phyloP scores from a whole-genome alignment of 2,329 filamentous ascomycete genomes.

The Trichophaea hybrida region DNA sequence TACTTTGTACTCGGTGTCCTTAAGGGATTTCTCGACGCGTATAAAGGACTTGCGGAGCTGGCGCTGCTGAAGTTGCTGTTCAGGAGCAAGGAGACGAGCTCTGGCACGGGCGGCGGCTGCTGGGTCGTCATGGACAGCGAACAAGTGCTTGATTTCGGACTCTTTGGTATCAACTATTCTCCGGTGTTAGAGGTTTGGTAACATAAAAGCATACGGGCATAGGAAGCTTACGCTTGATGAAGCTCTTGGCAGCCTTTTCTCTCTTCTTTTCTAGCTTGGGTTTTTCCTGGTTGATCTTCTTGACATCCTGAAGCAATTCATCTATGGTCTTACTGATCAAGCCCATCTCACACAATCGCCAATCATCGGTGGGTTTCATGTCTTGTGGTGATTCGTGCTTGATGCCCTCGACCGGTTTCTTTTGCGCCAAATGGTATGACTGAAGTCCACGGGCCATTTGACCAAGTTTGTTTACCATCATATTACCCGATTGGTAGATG shows the following conservation, averaged over 20 bases:
- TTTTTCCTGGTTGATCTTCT: constrained; percentile 54
- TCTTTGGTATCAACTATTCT: constrained; percentile 52
- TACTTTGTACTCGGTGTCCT: constrained; percentile 65
- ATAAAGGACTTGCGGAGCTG: constrained; percentile 66
- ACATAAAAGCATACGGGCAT: constrained; percentile 38
- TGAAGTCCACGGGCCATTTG: constrained; percentile 55
- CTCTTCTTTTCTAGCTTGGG: constrained; percentile 52
- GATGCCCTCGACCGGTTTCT: constrained; percentile 38
- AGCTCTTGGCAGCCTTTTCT: constrained; percentile 50
- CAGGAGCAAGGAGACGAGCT: constrained; percentile 63
- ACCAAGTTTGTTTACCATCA: constrained; percentile 86
- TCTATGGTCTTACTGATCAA: constrained; percentile 52
- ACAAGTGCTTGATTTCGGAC: constrained; percentile 62
- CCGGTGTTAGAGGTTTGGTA: background rate
- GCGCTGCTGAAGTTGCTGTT: constrained; percentile 70
- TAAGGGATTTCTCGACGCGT: constrained; percentile 57
- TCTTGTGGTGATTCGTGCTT: constrained; percentile 48
- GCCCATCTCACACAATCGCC: constrained; percentile 62
- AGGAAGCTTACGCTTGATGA: constrained; percentile 38
- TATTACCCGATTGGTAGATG: constrained; percentile 65
- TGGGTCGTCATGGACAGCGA: constrained; percentile 55
- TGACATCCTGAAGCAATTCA: constrained; percentile 45
- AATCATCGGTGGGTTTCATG: constrained; percentile 52
- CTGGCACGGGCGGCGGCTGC: constrained; percentile 49
- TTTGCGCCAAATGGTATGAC: constrained; percentile 53